Percentiles rank a stretch among this genome's conserved stretches.
phyloP scores from a whole-genome alignment of 2,329 filamentous ascomycete genomes.

The Cercospora sp. region DNA sequence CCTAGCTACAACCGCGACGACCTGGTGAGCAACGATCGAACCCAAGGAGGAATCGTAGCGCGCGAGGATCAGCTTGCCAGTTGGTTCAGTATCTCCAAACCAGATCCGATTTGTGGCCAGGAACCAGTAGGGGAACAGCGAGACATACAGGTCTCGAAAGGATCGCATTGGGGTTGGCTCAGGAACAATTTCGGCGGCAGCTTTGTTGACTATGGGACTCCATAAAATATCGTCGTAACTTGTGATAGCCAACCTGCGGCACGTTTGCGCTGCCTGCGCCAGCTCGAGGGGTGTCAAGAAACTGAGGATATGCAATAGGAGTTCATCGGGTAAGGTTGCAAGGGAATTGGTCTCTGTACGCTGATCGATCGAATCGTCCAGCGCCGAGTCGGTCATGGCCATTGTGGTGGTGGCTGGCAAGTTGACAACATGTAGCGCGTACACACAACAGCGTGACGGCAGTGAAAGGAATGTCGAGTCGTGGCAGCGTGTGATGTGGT shows the following conservation, averaged over 20 bases:
- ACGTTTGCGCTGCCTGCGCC: conserved; percentile 59
- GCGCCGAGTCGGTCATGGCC: not conserved
- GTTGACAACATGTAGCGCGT: not conserved
- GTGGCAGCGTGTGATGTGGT: not conserved
- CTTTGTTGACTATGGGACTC: conserved; percentile 66
- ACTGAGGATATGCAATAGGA: conserved; percentile 56
- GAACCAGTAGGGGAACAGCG: conserved; percentile 83
- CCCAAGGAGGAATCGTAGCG: conserved; percentile 72
- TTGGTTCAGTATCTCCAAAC: conserved; percentile 74
- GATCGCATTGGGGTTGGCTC: conserved; percentile 59
- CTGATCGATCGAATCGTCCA: not conserved
- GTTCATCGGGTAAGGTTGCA: not conserved
- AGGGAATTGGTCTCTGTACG: not conserved
- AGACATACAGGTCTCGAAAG: conserved; percentile 70
- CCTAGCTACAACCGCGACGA: conserved; percentile 70
- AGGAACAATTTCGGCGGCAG: conserved; percentile 61
- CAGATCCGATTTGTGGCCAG: conserved; percentile 76
- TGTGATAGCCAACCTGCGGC: conserved; percentile 59
- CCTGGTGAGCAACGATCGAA: conserved; percentile 76
- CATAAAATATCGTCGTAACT: conserved; percentile 68
- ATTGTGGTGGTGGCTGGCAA: not conserved
- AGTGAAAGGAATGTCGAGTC: not conserved
- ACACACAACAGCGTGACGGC: not conserved
- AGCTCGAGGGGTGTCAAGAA: conserved; percentile 67
- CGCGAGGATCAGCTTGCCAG: conserved; percentile 72